Base-by-base conservation (phyloP, 2,329 filamentous ascomycete genomes). In the Neonectria faginata region DNA sequence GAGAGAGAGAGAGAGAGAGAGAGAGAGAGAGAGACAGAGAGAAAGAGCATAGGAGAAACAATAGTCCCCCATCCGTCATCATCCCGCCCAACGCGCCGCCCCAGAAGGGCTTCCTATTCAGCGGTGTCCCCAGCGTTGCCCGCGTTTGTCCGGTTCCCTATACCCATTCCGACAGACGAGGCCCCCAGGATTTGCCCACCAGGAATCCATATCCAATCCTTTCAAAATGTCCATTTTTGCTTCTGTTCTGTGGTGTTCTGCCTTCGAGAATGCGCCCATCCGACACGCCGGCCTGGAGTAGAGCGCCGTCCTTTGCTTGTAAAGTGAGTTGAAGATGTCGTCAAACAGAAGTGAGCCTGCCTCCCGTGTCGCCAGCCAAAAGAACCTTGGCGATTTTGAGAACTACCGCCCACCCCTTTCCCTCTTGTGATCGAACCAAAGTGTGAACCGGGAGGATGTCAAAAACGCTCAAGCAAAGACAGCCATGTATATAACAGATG, bases 401-500 rank as follows among this genome's bases (percentile, higher is more conserved):
- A 51, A 61, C 52, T 29, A 48, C 41, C 45, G 20, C 57, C 62
- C 58, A 52, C 44, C 57, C 57, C 60, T 58, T 61, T 51, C 60
- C 45, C 52, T 48, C 67, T 54, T 47, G 58, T 50, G 31, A 42
- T 63, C 33, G 47, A 68, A 63, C 47, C 54, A 10, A 51, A 41
- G 33, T 41, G 59, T 53, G 53, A 47, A 53, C 52, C 57, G 57
- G 57, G 47, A 61, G 48, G 60, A 64, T 69, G 60, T 57, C 56
- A 56, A 58, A 67, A 55, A 58, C 48, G 42, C 50, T 55, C 16
- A 36, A 65, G 51, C 41, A 29, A 45, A 64, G 58, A 45, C 36
- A 61, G 55, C 65, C 53, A 63, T 65, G 64, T 66, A 65, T 73
- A 65, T 74, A 64, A 73, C 64, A 74, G 58, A 67, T 74, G 64